These are phyloP conservation scores for Crithidia acanthocephali DNA, from an alignment of 208 protist genomes.

Conservation along the genomic window DNA sequence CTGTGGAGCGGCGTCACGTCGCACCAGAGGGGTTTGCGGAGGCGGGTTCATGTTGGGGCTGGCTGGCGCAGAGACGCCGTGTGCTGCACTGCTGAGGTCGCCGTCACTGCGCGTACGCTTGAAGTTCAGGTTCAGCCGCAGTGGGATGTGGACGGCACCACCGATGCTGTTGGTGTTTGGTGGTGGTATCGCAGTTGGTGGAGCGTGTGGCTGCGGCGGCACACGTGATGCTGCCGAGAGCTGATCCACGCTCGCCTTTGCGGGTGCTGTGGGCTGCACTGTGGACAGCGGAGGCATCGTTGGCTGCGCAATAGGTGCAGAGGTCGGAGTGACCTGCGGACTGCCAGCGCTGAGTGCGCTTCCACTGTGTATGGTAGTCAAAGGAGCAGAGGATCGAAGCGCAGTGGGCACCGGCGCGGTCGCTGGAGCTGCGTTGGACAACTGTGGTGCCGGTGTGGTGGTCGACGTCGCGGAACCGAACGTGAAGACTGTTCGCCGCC, in stretches of 20 bases:
- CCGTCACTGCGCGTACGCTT: slow-evolving; percentile 26
- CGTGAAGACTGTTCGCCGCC: slow-evolving; percentile 43
- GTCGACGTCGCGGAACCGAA: slow-evolving; percentile 12
- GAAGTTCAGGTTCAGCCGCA: slow-evolving; percentile 27
- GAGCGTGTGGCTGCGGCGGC: too few relatives aligned
- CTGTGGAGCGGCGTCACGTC: background rate
- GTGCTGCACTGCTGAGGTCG: background rate
- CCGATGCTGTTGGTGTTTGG: background rate
- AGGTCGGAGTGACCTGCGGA: background rate
- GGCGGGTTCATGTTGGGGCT: background rate
- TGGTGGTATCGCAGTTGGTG: too few relatives aligned
- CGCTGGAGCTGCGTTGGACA: background rate
- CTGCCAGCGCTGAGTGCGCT: background rate
- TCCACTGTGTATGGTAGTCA: background rate
- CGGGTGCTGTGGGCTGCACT: background rate
- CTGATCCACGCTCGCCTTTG: too few relatives aligned
- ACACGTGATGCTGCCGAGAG: too few relatives aligned
- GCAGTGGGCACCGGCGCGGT: background rate
- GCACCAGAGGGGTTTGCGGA: background rate
- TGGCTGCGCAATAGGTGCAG: background rate
- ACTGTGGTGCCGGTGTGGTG: background rate
- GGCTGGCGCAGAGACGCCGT: background rate
- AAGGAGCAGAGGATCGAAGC: too few relatives aligned
- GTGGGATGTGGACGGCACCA: slow-evolving; percentile 21
- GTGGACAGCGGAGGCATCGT: background rate